Base-by-base conservation (phyloP, 2,329 filamentous ascomycete species). In the Fusarium continuum region DNA sequence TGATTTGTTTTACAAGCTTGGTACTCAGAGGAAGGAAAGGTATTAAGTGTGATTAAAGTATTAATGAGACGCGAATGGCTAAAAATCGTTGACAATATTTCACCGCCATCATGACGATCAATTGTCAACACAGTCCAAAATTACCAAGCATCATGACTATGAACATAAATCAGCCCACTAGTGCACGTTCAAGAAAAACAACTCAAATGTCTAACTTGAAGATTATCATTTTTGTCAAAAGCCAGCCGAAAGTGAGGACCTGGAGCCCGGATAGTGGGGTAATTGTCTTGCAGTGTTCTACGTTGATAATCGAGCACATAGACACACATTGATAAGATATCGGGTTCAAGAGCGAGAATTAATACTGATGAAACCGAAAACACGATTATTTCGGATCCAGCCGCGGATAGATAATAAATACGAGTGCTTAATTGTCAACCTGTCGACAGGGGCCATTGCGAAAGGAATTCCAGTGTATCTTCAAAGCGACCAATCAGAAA, bases 401-500 rank as follows among this genome's bases (percentile, higher is more conserved):
- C 10, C 6, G 8, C 45, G 31, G 38, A 16, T 52, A 22, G 6
- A 5, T 26, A 23, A 26, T 25, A 22, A 41, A 62, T 35, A 48
- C 34, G 41, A 44, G 34, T 52, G n/a, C 38, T 29, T 36, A 19
- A 53, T 49, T 31, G 48, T 48, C 20, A 31, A 11, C 23, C 31
- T 5, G 20, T 13, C 8, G 19, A 48, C 61, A 65, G 56, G 51
- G 61, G 43, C 23, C 17, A 62, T 49, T 34, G 35, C 16, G 23
- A 44, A 39, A 26, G 25, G 16, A 39, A 45, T 43, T 23, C 41
- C 25, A 35, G 43, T 50, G 36, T 44, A 55, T 29, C n/a, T 2
- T 19, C 10, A n/a, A 45, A 7, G 9, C 11, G 35, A 28, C 62
- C 62, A 65, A 65, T 65, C 39, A 65, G 17, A 50, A 41, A 13